Evolutionary conservation across 768 basidiomycete species (phyloP), one percentile per base, ranked within the genome.

Genomic region (Suillus occidentalis): DNA sequence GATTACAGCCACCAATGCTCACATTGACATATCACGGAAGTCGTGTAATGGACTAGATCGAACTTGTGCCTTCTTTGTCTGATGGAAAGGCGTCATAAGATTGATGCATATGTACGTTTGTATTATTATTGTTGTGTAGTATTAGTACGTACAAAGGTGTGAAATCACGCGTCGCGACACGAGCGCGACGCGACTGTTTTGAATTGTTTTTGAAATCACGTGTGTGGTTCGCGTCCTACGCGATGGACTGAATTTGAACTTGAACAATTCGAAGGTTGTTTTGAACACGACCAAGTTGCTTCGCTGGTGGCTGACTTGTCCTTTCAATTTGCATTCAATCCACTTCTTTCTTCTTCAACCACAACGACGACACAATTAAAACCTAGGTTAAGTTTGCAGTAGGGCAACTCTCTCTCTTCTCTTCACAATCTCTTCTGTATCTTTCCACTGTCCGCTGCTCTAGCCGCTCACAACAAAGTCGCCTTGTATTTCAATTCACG

Each of bases 211-310:
- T 66, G 22, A 50, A 34, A 70, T 76, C 79, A 80, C 79, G 79
- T 80, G 79, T 10, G 61, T 71, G 72, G 76, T 76, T 76, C 75
- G 75, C 75, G 75, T 76, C 72, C 6, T 74, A 69, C 78, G 76
- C 75, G 78, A 76, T 34, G 60, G 62, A 68, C 68, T 71, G 70
- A 71, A 72, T 63, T 66, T 67, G 60, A 60, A 67, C 62, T 71
- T 64, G 56, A 66, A 60, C 45, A 49, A 53, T 42, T 42, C 16
- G n/a, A 45, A 68, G 65, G 65, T 68, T 64, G 68, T 68, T 74
- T 68, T 62, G 66, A 62, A 61, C 67, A 67, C 65, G 63, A 73
- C 72, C 57, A 39, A 58, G 39, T 55, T 34, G 34, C 34, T 71
- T 72, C 66, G 65, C 68, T 70, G 66, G 79, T 74, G 75, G 75